Conservation (phyloP, 371 early-diverging fungal species). For the Zancudomyces culisetae region DNA sequence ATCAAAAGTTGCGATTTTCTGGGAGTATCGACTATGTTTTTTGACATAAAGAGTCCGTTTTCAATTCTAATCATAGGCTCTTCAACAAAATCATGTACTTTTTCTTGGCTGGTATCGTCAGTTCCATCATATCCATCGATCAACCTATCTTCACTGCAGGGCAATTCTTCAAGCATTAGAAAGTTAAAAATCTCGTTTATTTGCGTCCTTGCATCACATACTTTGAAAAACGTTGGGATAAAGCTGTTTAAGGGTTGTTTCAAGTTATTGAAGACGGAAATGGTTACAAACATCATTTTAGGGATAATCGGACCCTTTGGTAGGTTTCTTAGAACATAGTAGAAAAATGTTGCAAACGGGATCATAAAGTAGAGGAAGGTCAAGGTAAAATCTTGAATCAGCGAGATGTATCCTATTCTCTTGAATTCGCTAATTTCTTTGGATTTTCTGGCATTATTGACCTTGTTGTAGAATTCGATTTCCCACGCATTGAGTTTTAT, state of each 20-base stretch:
- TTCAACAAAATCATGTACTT: no score
- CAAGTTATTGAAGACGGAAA: conserved; percentile 41
- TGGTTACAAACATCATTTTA: conserved; percentile 41
- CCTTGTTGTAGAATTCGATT: conserved; percentile 4
- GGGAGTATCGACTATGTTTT: no score
- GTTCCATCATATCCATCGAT: no score
- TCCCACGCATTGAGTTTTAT: conserved; percentile 50
- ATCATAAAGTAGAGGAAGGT: conserved; percentile 58
- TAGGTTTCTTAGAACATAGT: conserved; percentile 57
- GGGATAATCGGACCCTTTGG: conserved; percentile 72
- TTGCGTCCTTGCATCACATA: conserved; percentile 59
- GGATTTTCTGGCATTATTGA: conserved; percentile 48
- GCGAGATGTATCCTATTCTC: conserved; percentile 37
- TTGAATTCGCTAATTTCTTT: conserved; percentile 48
- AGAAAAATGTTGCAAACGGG: conserved; percentile 26
- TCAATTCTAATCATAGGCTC: no score
- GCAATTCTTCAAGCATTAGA: no score
- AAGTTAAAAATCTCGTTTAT: conserved; percentile 49
- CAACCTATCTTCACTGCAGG: no score
- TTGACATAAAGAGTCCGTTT: no score
- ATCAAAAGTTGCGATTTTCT: no score
- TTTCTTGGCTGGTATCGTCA: no score
- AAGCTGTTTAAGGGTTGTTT: conserved; percentile 56
- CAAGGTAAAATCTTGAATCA: conserved; percentile 34
- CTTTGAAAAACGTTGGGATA: conserved; percentile 40